Percentiles rank a stretch among this genome's conserved stretches.
phyloP scores from a whole-genome alignment of 2,329 filamentous ascomycete genomes.

The Epichloe sp. region DNA sequence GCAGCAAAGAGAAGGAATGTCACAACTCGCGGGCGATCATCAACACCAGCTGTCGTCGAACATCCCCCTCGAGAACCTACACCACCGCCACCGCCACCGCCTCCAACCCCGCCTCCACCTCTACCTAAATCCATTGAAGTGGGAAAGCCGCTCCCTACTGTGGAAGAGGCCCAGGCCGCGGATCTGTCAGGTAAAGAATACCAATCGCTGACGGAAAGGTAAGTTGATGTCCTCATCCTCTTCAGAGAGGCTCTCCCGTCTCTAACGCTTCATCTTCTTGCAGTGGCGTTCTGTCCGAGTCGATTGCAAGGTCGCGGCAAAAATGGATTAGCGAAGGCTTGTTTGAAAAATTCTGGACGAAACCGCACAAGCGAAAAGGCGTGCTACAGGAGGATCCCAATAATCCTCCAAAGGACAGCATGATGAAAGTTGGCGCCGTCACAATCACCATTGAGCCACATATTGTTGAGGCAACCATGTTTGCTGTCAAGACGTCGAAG shows the following conservation, averaged over 20 bases:
- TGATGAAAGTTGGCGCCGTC: constrained; percentile 60
- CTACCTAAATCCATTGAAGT: constrained; percentile 51
- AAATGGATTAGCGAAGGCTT: constrained; percentile 61
- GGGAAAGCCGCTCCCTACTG: constrained; percentile 57
- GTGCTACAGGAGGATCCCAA: constrained; percentile 48
- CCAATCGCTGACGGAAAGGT: constrained; percentile 64
- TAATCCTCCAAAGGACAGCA: constrained; percentile 57
- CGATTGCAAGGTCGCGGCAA: constrained; percentile 57
- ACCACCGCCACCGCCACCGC: constrained; percentile 16
- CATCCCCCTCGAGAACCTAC: constrained; percentile 21
- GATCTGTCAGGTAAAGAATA: constrained; percentile 53
- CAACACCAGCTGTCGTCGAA: constrained; percentile 28
- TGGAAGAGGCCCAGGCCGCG: constrained; percentile 52
- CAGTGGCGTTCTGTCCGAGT: constrained; percentile 64
- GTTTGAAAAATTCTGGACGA: constrained; percentile 68
- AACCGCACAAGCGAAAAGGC: constrained; percentile 55
- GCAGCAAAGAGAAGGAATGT: constrained; percentile 46
- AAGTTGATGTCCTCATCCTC: constrained; percentile 6
- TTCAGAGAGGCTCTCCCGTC: neutral
- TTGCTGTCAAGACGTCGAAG: constrained; percentile 53
- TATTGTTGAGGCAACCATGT: constrained; percentile 64
- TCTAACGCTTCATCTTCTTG: neutral
- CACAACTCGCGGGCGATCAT: constrained; percentile 40
- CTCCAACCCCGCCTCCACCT: constrained; percentile 23
- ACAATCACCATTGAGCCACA: constrained; percentile 70